A percentile compares a stretch with the other conserved stretches of the same genome.
Conservation (phyloP, 164 flowering plant genomes). For the Liquidambar formosana region DNA sequence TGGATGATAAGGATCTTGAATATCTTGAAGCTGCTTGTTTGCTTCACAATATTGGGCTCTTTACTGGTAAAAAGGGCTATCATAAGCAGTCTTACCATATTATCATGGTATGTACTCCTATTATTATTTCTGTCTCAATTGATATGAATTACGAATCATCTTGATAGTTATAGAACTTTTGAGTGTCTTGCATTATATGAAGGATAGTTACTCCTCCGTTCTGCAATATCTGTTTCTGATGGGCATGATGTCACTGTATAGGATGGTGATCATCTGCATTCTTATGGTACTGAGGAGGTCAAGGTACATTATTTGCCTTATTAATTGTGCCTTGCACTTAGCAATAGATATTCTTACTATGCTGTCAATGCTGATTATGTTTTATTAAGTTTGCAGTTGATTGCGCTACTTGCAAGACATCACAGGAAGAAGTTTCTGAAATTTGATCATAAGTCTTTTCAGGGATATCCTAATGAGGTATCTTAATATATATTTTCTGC, state of each 20-base stretch:
- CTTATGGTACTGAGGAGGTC: slow-evolving; percentile 55
- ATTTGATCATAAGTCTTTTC: slow-evolving; percentile 27
- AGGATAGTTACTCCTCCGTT: neutral
- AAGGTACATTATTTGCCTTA: slow-evolving; percentile 37
- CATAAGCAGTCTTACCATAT: slow-evolving; percentile 62
- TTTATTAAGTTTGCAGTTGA: slow-evolving; percentile 41
- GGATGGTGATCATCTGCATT: slow-evolving; percentile 62
- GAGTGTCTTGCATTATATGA: neutral
- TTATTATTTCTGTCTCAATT: neutral
- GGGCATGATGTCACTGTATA: slow-evolving; percentile 22
- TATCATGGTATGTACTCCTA: slow-evolving; percentile 50
- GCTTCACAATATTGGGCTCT: slow-evolving; percentile 67
- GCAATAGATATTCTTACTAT: neutral
- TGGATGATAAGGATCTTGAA: slow-evolving; percentile 63
- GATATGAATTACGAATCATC: neutral
- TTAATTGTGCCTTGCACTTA: neutral
- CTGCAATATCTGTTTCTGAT: slow-evolving; percentile 1
- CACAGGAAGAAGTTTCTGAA: slow-evolving; percentile 74
- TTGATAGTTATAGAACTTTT: neutral
- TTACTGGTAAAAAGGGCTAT: slow-evolving; percentile 60
- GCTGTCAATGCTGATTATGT: slow-evolving; percentile 5
- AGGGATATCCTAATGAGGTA: slow-evolving; percentile 46
- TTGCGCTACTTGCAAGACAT: slow-evolving; percentile 60
- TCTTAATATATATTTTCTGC: neutral
- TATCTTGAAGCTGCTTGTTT: slow-evolving; percentile 81